phyloP scores from a whole-genome alignment of 192 early-diverging fungal genomes.

The Powellomyces hirtus region DNA sequence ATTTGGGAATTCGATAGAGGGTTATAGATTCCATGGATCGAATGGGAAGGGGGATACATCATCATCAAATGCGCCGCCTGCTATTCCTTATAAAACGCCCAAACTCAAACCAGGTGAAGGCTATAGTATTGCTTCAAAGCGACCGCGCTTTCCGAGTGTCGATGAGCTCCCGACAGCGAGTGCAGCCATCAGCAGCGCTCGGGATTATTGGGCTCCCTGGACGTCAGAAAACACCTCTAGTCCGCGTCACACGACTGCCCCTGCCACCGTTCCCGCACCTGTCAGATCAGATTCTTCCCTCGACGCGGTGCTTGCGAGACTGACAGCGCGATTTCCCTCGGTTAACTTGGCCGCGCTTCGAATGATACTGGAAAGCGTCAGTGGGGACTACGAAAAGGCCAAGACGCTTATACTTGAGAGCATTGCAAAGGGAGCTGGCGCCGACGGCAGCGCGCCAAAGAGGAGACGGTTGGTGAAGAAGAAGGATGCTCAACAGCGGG shows the following conservation, averaged over 20 bases:
- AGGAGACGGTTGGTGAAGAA: conserved; percentile 3
- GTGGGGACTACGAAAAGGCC: conserved; percentile 14
- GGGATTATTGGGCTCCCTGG: conserved; percentile 2
- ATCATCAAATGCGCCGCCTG: neutral
- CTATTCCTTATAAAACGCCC: neutral
- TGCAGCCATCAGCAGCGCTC: neutral
- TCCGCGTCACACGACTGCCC: neutral
- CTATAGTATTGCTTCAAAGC: neutral
- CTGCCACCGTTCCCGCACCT: neutral
- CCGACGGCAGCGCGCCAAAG: neutral
- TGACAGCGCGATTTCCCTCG: conserved; percentile 15
- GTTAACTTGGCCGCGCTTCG: neutral
- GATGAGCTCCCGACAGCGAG: neutral
- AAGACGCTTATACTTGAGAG: neutral
- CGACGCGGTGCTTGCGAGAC: conserved; percentile 9
- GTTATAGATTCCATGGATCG: no score
- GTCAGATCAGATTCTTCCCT: neutral
- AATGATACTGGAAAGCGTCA: neutral
- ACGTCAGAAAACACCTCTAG: neutral
- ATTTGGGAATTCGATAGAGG: neutral
- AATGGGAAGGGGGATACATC: no score
- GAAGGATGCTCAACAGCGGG: neutral
- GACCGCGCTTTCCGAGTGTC: neutral
- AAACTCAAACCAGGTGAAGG: neutral
- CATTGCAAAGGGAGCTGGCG: neutral